These are phyloP conservation scores for Thymus quinquecostatus DNA, from an alignment of 257 asterid species.

Conservation along the genomic window DNA sequence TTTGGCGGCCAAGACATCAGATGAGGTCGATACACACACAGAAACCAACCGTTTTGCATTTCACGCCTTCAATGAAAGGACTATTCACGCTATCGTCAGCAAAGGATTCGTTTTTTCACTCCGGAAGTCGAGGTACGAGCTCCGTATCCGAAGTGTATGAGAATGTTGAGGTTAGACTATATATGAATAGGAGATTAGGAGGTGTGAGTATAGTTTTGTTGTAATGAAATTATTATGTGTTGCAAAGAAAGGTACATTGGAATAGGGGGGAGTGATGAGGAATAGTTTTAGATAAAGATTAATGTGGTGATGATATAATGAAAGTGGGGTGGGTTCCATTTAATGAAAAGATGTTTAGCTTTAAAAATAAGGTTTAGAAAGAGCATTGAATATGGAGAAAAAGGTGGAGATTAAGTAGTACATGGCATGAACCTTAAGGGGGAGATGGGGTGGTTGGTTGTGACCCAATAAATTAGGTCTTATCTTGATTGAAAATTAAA, in stretches of 20 bases:
- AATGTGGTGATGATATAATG: slow-evolving; percentile 20
- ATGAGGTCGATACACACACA: slow-evolving; percentile 19
- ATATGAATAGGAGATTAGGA: not conserved
- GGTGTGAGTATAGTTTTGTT: not conserved
- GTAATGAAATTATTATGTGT: not conserved
- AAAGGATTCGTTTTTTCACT: too few relatives aligned
- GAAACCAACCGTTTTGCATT: not conserved
- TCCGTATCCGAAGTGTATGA: not conserved
- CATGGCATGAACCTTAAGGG: not conserved
- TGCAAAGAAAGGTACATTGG: not conserved
- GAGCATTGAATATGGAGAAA: not conserved
- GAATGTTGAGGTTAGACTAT: not conserved
- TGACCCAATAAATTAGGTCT: too few relatives aligned
- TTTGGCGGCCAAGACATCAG: slow-evolving; percentile 53
- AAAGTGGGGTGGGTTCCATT: slow-evolving; percentile 3
- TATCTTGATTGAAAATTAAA: too few relatives aligned
- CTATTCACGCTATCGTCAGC: too few relatives aligned
- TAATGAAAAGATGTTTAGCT: not conserved
- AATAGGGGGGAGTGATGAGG: slow-evolving; percentile 19
- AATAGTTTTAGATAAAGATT: slow-evolving; percentile 28
- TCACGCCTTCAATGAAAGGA: not conserved
- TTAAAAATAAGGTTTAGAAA: not conserved
- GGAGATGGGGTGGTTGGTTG: not conserved
- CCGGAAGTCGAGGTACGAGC: slow-evolving; percentile 4
- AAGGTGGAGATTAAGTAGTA: too few relatives aligned